Evolutionary conservation across 768 basidiomycete species (phyloP).

Genomic region (Termitomyces sp.): DNA sequence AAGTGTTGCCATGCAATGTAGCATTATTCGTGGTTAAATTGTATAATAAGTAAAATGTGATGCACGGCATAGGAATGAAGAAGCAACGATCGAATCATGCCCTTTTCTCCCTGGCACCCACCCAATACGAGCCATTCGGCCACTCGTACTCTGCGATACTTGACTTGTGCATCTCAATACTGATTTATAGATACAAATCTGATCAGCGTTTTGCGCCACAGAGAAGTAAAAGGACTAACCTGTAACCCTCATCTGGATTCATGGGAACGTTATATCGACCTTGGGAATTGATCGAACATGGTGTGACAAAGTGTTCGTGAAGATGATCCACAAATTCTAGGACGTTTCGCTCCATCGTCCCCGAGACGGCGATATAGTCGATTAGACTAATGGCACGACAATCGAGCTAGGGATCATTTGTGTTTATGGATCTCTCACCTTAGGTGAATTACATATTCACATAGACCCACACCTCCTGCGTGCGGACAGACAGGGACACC

Average conservation of each 20-base stretch:
- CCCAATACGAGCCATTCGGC: conserved; percentile 86
- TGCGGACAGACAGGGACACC: conserved; percentile 89
- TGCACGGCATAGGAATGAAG: not conserved
- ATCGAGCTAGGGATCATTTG: not conserved
- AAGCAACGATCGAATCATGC: not conserved
- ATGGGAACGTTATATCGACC: conserved; percentile 88
- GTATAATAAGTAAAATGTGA: too few species aligned
- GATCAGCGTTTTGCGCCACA: not conserved
- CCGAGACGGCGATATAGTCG: conserved; percentile 90
- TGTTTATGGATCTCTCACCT: conserved; percentile 37
- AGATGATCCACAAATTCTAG: conserved; percentile 89
- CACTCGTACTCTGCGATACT: conserved; percentile 84
- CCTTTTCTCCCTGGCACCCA: conserved; percentile 18
- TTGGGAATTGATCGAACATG: conserved; percentile 79
- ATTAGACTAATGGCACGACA: conserved; percentile 53
- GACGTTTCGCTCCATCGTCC: conserved; percentile 91
- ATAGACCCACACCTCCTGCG: conserved; percentile 91
- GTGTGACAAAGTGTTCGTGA: conserved; percentile 90
- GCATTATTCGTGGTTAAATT: too few species aligned
- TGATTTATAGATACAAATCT: conserved; percentile 25
- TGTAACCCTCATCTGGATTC: conserved; percentile 77
- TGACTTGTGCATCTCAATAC: conserved; percentile 83
- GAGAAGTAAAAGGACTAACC: conserved; percentile 32
- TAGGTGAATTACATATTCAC: conserved; percentile 87
- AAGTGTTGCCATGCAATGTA: not conserved